Percentiles rank a stretch among this genome's conserved stretches.
Evolutionary conservation across 768 basidiomycete species (phyloP).

Genomic region (Cyclocybe cylindracea): DNA sequence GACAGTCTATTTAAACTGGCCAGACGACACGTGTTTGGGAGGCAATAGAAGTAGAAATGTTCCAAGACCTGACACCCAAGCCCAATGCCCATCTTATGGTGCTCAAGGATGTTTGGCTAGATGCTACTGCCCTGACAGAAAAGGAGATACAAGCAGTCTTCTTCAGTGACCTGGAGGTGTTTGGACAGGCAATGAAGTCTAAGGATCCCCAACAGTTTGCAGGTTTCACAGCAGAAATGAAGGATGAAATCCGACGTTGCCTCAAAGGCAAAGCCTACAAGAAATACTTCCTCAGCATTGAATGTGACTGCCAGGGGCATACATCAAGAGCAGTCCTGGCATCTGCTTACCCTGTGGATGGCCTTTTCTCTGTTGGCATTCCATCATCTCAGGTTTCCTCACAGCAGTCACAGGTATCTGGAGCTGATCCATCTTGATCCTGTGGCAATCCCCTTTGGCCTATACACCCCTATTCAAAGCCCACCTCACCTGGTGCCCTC

Average conservation of each 20-base stretch:
- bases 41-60: neutral
- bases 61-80: neutral
- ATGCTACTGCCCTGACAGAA: conserved; percentile 6
- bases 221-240: neutral
- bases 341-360: too few relatives aligned
- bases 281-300: neutral
- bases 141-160: conserved; percentile 15
- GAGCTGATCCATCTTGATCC: too few relatives aligned
- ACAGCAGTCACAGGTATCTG: too few relatives aligned
- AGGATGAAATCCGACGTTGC: too few relatives aligned
- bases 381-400: too few relatives aligned
- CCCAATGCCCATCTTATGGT: neutral
- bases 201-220: neutral
- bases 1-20: too few relatives aligned
- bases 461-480: too few relatives aligned
- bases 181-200: neutral
- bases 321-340: too few relatives aligned
- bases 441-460: too few relatives aligned
- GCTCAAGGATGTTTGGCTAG: conserved; percentile 22
- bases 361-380: too few relatives aligned
- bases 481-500: neutral
- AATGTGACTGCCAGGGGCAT: too few relatives aligned
- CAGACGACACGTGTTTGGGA: conserved; percentile 11
- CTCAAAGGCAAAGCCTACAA: neutral
- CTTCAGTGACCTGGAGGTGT: conserved; percentile 5